Percentiles rank a stretch among this genome's conserved stretches.
These are phyloP conservation scores for Chimonanthus salicifolius DNA, from an alignment of 164 flowering plant species.

Conservation along the genomic window DNA sequence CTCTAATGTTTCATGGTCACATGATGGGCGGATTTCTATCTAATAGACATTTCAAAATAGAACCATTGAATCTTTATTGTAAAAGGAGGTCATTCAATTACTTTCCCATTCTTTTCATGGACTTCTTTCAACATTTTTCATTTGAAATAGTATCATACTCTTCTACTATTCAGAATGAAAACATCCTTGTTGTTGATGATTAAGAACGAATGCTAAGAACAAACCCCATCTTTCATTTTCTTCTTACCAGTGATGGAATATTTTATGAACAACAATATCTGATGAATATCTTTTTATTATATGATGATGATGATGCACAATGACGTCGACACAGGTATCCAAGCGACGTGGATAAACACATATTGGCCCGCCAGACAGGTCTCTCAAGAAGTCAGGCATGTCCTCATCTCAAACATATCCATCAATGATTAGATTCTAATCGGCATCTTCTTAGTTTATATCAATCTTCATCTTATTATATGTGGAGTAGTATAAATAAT, in stretches of 20 bases:
- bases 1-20: no score
- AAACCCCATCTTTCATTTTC: background rate
- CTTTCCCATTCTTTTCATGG: no score
- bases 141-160: no score
- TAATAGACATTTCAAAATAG: no score
- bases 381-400: conserved; percentile 97
- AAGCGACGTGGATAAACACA: conserved; percentile 92
- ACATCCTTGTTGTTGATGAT: background rate
- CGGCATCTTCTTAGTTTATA: conserved; percentile 2
- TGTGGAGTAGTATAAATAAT: background rate
- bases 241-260: background rate
- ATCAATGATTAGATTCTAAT: conserved; percentile 10
- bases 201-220: background rate
- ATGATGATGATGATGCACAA: background rate
- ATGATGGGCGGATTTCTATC: no score
- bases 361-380: conserved; percentile 93
- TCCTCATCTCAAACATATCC: conserved; percentile 19
- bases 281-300: background rate
- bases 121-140: no score
- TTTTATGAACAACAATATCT: background rate
- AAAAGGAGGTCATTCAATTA: no score
- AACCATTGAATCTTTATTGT: no score
- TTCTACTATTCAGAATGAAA: no score
- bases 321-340: conserved; percentile 60
- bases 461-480: background rate